Evolutionary conservation across 2,329 filamentous ascomycete species (phyloP).

Genomic region (Plenodomus tracheiphilus): DNA sequence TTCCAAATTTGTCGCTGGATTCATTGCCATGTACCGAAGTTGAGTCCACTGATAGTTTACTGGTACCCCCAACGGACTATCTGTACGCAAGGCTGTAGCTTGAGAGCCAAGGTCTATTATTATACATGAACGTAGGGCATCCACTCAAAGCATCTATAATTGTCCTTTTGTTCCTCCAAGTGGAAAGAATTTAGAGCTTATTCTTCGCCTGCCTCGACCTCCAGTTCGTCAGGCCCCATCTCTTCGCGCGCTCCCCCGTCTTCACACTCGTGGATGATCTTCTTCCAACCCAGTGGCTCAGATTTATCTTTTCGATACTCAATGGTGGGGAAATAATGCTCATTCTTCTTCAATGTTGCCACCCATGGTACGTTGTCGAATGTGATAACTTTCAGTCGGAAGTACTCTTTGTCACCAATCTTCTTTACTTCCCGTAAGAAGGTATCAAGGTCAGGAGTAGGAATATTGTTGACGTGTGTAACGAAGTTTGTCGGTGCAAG

Average conservation of each 20-base stretch:
- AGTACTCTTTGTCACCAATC: slow-evolving; percentile 97
- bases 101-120: neutral
- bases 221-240: slow-evolving; percentile 30
- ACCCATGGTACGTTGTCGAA: slow-evolving; percentile 99
- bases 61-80: too few species aligned
- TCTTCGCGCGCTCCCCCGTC: slow-evolving; percentile 41
- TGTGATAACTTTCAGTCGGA: slow-evolving; percentile 94
- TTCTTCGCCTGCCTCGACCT: slow-evolving; percentile 29
- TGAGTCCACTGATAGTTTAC: too few species aligned
- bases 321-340: slow-evolving; percentile 82
- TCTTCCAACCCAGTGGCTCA: slow-evolving; percentile 60
- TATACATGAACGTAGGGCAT: neutral
- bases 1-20: too few species aligned
- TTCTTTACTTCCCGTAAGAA: slow-evolving; percentile 82
- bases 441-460: slow-evolving; percentile 77
- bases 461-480: slow-evolving; percentile 87
- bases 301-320: slow-evolving; percentile 63
- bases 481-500: slow-evolving; percentile 97
- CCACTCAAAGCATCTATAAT: neutral
- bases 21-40: too few species aligned
- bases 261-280: slow-evolving; percentile 58
- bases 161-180: neutral
- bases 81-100: too few species aligned
- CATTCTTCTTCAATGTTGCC: slow-evolving; percentile 99
- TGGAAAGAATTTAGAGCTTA: neutral